Evolutionary conservation across 164 flowering plant species (phyloP).

Genomic region (Hamamelis virginiana): DNA sequence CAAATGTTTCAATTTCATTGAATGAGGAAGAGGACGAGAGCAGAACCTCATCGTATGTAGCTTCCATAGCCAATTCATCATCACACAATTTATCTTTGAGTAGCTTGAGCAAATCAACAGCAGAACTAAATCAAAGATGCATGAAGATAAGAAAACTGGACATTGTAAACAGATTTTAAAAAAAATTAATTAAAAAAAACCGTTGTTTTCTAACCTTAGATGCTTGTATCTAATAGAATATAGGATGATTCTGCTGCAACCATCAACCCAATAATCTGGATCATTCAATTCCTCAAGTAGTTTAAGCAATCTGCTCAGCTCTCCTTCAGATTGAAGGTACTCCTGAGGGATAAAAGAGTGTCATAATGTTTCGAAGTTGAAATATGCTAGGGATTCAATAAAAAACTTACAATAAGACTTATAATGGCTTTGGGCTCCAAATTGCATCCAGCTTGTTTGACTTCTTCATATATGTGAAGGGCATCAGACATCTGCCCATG

Average conservation of each 20-base stretch:
- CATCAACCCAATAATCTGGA: conserved; percentile 60
- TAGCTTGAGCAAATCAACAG: conserved; percentile 63
- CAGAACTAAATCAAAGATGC: conserved; percentile 42
- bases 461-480: conserved; percentile 60
- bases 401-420: conserved; percentile 61
- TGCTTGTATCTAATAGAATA: conserved; percentile 53
- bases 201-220: conserved; percentile 44
- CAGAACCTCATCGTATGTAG: conserved; percentile 63
- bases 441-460: conserved; percentile 43
- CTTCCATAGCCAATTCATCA: conserved; percentile 42
- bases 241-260: conserved; percentile 53
- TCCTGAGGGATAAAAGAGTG: conserved; percentile 44
- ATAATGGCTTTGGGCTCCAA: conserved; percentile 68
- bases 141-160: conserved; percentile 8
- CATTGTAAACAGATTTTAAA: not conserved
- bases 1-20: not conserved
- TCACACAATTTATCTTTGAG: conserved; percentile 35
- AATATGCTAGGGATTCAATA: not conserved
- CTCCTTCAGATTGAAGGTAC: conserved; percentile 46
- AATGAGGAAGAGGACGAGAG: conserved; percentile 7
- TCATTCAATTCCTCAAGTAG: conserved; percentile 61
- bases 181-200: conserved; percentile 2
- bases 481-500: conserved; percentile 66
- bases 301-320: conserved; percentile 46
- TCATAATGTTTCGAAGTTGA: not conserved